phyloP scores from a whole-genome alignment of 2,329 filamentous ascomycete genomes.

The Ceratocystis alfenasii region DNA sequence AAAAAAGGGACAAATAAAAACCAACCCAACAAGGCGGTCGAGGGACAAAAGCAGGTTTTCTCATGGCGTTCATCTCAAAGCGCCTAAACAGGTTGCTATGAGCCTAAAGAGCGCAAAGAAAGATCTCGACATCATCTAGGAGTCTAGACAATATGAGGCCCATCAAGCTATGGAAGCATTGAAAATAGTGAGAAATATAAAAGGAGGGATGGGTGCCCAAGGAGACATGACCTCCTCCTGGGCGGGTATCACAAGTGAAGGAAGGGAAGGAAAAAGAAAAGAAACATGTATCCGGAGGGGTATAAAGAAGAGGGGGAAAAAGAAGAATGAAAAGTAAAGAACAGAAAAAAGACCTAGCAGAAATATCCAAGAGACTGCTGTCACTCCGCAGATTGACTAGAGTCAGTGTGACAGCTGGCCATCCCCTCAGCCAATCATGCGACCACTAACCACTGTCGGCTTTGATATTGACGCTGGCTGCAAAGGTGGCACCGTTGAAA shows the following conservation, averaged over 20 bases:
- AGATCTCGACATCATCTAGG: too few species aligned
- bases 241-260: constrained; percentile 22
- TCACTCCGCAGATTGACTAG: background rate
- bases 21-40: too few species aligned
- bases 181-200: constrained; percentile 7
- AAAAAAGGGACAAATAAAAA: constrained; percentile 23
- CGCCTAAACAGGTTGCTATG: too few species aligned
- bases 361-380: background rate
- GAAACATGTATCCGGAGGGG: constrained; percentile 7
- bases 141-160: too few species aligned
- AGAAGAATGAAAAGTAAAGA: constrained; percentile 15
- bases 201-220: constrained; percentile 13
- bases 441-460: constrained; percentile 43
- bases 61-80: too few species aligned
- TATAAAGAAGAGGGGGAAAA: constrained; percentile 25
- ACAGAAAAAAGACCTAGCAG: background rate
- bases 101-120: background rate
- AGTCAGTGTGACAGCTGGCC: background rate
- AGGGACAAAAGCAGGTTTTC: too few species aligned
- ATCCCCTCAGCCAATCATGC: constrained; percentile 36
- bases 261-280: constrained; percentile 13
- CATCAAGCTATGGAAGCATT: constrained; percentile 6
- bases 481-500: constrained; percentile 7
- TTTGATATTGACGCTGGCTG: constrained; percentile 26
- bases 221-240: constrained; percentile 7